A percentile compares a stretch with the other conserved stretches of the same genome.
phyloP scores from a whole-genome alignment of 2,329 filamentous ascomycete species.

The Alternaria postmessia region DNA sequence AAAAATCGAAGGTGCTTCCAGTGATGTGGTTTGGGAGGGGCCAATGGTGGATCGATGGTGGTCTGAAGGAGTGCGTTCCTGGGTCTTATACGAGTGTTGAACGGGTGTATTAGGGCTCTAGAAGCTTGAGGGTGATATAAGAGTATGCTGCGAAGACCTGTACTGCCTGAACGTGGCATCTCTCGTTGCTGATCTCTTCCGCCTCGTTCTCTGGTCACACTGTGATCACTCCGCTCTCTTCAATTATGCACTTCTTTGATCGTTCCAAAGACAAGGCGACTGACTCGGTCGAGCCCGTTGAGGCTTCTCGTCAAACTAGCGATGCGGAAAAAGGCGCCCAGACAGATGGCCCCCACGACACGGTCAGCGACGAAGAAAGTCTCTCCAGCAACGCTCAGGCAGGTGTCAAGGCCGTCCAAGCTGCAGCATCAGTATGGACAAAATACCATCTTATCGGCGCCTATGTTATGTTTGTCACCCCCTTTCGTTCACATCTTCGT shows the following conservation, averaged over 20 bases:
- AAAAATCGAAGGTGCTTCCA: background rate
- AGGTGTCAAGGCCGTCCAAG: constrained; percentile 49
- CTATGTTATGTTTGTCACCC: constrained; percentile 40
- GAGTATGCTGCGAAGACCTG: background rate
- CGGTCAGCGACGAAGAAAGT: constrained; percentile 17
- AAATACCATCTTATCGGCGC: constrained; percentile 45
- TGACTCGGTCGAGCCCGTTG: constrained; percentile 15
- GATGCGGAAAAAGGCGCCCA: background rate
- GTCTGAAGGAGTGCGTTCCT: background rate
- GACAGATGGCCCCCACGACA: background rate
- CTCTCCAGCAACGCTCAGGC: constrained; percentile 37
- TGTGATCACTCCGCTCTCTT: background rate
- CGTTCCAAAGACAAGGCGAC: background rate
- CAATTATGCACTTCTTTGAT: background rate
- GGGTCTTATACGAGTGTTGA: background rate
- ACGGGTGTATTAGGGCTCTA: background rate
- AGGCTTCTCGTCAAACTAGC: constrained; percentile 7
- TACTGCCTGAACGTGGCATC: background rate
- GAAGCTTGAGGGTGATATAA: background rate
- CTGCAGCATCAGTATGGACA: constrained; percentile 50
- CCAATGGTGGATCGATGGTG: background rate
- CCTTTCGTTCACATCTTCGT: background rate
- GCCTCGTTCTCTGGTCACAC: background rate
- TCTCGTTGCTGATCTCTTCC: background rate
- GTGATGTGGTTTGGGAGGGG: background rate